Percentiles rank a stretch among this genome's conserved stretches.
Conservation (phyloP, 2,329 filamentous ascomycete species). For the Cladosporium sp. region DNA sequence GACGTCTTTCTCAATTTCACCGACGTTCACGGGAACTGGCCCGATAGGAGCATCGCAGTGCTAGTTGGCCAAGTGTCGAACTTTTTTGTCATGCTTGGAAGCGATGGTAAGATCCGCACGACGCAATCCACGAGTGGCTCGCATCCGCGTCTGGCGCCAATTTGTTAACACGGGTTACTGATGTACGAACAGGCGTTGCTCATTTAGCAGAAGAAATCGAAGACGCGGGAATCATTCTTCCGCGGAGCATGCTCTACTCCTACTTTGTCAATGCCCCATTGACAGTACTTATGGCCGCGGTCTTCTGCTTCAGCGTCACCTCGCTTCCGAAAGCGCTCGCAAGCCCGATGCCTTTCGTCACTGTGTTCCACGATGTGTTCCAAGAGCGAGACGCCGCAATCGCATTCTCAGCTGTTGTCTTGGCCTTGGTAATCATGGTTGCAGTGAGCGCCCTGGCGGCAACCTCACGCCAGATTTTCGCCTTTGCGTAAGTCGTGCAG, state of each 20-base stretch:
- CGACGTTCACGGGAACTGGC: slow-evolving; percentile 30
- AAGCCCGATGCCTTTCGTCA: slow-evolving; percentile 19
- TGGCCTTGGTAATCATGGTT: slow-evolving; percentile 15
- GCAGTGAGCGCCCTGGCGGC: slow-evolving; percentile 5
- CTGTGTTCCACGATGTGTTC: slow-evolving; percentile 21
- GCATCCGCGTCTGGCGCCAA: too few relatives aligned
- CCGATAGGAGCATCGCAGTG: slow-evolving; percentile 21
- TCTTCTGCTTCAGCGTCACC: slow-evolving; percentile 19
- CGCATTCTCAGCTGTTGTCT: slow-evolving; percentile 19
- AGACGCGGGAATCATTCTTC: slow-evolving; percentile 23
- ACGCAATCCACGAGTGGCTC: too few relatives aligned
- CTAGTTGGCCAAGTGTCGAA: slow-evolving; percentile 29
- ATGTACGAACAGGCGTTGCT: slow-evolving; percentile 13
- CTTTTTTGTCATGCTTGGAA: slow-evolving; percentile 20
- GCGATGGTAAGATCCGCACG: slow-evolving; percentile 13
- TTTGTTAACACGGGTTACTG: too few relatives aligned
- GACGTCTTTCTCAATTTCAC: slow-evolving; percentile 8
- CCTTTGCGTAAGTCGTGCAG: slow-evolving; percentile 28
- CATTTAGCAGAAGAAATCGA: slow-evolving; percentile 29
- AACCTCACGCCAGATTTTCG: slow-evolving; percentile 15
- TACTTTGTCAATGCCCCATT: slow-evolving; percentile 21
- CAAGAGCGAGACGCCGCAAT: slow-evolving; percentile 17
- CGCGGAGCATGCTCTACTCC: slow-evolving; percentile 25
- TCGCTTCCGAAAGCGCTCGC: slow-evolving; percentile 13
- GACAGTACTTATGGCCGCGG: slow-evolving; percentile 19